These are phyloP conservation scores for Apiospora sp. DNA, from an alignment of 2,329 filamentous ascomycete genomes.

Conservation along the genomic window DNA sequence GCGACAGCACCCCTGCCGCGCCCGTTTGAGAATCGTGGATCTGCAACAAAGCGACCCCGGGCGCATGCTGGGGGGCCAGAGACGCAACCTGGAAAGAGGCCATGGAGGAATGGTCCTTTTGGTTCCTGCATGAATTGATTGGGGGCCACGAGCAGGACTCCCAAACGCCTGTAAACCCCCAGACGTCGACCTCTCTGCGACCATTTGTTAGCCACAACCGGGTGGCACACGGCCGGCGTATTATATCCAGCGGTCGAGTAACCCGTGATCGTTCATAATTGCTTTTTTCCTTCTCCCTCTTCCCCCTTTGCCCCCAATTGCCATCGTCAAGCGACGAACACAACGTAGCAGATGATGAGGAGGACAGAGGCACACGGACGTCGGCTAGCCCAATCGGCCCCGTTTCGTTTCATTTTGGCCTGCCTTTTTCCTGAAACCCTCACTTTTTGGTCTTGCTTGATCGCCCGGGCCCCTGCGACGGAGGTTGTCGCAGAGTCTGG, in stretches of 20 bases:
- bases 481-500: conserved; percentile 24
- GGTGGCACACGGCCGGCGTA: not conserved
- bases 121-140: conserved; percentile 19
- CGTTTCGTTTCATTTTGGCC: conserved; percentile 22
- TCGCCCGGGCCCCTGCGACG: conserved; percentile 26
- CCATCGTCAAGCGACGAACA: not conserved
- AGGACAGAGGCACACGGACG: conserved; percentile 1
- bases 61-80: conserved; percentile 7
- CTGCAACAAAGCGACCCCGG: not conserved
- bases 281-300: not conserved
- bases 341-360: not conserved
- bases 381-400: not conserved
- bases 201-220: not conserved
- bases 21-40: conserved; percentile 11
- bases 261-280: not conserved
- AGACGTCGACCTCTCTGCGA: not conserved
- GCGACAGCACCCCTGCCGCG: not conserved
- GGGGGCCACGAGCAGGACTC: not conserved
- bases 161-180: not conserved
- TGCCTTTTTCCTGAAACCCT: conserved; percentile 26
- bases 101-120: not conserved
- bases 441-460: conserved; percentile 20
- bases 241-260: not conserved
- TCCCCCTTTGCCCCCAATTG: not conserved
- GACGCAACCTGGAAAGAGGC: not conserved